Percentiles rank a stretch among this genome's conserved stretches.
Conservation (phyloP, 768 basidiomycete species). For the Mycena crocata region DNA sequence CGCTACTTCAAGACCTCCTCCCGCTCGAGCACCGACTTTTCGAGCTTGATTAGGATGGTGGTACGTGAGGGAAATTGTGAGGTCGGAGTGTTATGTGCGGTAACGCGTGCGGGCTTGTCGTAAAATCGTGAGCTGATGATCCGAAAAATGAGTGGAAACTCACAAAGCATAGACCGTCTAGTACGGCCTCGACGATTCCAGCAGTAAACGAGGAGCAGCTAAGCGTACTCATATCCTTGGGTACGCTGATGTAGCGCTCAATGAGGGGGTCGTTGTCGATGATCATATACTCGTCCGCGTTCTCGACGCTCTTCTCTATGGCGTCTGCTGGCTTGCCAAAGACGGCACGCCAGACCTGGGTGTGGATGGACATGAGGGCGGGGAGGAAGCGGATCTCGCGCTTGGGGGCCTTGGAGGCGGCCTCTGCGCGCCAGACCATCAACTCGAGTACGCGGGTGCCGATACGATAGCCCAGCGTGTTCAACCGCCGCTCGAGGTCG, state of each 20-base stretch:
- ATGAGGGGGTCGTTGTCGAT: constrained; percentile 95
- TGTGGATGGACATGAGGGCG: constrained; percentile 93
- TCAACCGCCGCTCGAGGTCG: constrained; percentile 92
- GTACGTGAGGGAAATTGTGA: constrained; percentile 84
- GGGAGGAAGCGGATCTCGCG: constrained; percentile 92
- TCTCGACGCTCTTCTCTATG: constrained; percentile 95
- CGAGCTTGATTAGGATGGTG: constrained; percentile 97
- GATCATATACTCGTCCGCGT: constrained; percentile 99
- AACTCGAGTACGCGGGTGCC: constrained; percentile 90
- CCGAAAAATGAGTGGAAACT: constrained; percentile 47
- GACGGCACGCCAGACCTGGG: constrained; percentile 93
- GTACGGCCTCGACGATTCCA: constrained; percentile 95
- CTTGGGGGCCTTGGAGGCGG: constrained; percentile 88
- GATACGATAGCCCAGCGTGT: constrained; percentile 92
- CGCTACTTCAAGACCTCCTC: constrained; percentile 87
- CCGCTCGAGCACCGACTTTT: constrained; percentile 91
- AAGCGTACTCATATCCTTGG: constrained; percentile 92
- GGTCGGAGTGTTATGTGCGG: constrained; percentile 92
- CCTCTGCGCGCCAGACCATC: constrained; percentile 83
- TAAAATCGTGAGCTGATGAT: constrained; percentile 29
- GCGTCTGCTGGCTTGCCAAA: constrained; percentile 96
- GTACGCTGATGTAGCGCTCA: constrained; percentile 93
- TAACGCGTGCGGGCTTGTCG: constrained; percentile 91
- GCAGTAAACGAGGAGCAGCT: constrained; percentile 98
- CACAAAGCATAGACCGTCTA: constrained; percentile 95